phyloP scores from a whole-genome alignment of 192 early-diverging fungal species.

The Gryganskiella cystojenkinii region DNA sequence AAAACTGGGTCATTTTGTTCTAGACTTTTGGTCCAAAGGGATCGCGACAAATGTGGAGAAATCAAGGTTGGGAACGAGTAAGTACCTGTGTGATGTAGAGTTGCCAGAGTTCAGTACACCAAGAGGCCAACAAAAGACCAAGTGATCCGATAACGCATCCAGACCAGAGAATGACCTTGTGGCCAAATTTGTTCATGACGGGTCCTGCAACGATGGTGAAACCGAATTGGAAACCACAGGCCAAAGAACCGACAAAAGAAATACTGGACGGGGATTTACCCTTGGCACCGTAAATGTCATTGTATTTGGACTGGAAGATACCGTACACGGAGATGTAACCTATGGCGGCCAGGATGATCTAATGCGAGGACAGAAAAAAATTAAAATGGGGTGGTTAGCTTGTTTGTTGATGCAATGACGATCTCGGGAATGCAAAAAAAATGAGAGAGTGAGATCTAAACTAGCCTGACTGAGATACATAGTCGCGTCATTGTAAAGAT shows the following conservation, averaged over 20 bases:
- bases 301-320: slow-evolving; percentile 42
- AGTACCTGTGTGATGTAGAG: slow-evolving; percentile 31
- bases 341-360: slow-evolving; percentile 35
- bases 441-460: no score
- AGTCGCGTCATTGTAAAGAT: no score
- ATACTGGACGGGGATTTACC: slow-evolving; percentile 26
- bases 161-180: slow-evolving; percentile 34
- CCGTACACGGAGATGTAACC: slow-evolving; percentile 51
- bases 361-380: no score
- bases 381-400: no score
- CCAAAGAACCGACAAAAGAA: slow-evolving; percentile 38
- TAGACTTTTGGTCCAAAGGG: no score
- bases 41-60: neutral
- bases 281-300: slow-evolving; percentile 30
- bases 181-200: slow-evolving; percentile 40
- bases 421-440: no score
- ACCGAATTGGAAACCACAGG: slow-evolving; percentile 40
- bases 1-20: no score
- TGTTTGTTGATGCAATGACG: no score
- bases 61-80: no score
- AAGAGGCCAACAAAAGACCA: slow-evolving; percentile 34
- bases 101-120: slow-evolving; percentile 45
- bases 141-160: slow-evolving; percentile 32
- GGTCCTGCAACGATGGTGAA: slow-evolving; percentile 47
- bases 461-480: no score